Conservation (phyloP, 495 filamentous ascomycete species). For the Hypoxylon fuscum region DNA sequence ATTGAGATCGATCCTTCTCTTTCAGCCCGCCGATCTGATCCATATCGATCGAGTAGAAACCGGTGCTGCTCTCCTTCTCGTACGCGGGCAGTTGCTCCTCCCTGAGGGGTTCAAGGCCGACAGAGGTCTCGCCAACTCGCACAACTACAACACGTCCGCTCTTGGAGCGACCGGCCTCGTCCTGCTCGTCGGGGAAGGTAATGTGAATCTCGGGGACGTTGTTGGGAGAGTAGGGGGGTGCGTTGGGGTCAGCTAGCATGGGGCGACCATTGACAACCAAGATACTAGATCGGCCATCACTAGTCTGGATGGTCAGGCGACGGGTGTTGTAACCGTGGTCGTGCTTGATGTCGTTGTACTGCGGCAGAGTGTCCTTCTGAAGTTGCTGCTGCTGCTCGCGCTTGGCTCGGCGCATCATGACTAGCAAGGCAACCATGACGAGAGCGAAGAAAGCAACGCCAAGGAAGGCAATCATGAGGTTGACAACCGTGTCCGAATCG, state of each 20-base stretch:
- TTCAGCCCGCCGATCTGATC: slow-evolving; percentile 94
- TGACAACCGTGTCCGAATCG: slow-evolving; percentile 63
- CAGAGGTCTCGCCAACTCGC: slow-evolving; percentile 82
- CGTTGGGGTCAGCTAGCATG: slow-evolving; percentile 76
- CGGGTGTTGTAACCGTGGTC: slow-evolving; percentile 59
- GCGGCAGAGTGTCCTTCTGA: slow-evolving; percentile 66
- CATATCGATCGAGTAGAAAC: slow-evolving; percentile 92
- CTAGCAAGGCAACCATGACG: slow-evolving; percentile 69
- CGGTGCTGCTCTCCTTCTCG: slow-evolving; percentile 73
- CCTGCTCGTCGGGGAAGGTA: slow-evolving; percentile 96
- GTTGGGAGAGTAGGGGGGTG: slow-evolving; percentile 79
- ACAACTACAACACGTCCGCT: slow-evolving; percentile 93
- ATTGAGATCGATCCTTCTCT: slow-evolving; percentile 72
- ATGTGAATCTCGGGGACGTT: slow-evolving; percentile 94
- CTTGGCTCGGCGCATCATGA: slow-evolving; percentile 71
- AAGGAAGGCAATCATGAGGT: slow-evolving; percentile 81
- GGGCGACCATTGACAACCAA: slow-evolving; percentile 75
- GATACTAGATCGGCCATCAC: slow-evolving; percentile 76
- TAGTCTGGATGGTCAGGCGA: slow-evolving; percentile 61
- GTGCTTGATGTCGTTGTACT: slow-evolving; percentile 61
- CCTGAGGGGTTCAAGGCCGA: slow-evolving; percentile 86
- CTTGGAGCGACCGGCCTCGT: slow-evolving; percentile 83
- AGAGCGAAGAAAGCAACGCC: slow-evolving; percentile 76
- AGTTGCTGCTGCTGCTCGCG: slow-evolving; percentile 51
- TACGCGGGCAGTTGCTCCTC: slow-evolving; percentile 89